Conservation (phyloP, 192 early-diverging fungal species). For the Gonapodya prolifera region DNA sequence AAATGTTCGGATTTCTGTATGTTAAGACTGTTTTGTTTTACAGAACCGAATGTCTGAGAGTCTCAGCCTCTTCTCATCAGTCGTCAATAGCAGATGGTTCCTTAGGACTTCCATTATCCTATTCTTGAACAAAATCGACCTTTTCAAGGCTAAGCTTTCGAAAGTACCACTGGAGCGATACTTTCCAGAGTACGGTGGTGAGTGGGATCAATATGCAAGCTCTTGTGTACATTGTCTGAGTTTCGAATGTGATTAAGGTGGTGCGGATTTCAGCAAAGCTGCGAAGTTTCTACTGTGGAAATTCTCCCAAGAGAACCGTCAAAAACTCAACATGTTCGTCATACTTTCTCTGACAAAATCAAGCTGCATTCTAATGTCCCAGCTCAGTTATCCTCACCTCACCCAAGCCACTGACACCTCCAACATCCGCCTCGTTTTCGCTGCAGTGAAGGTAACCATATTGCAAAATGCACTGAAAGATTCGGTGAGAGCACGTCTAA, state of each 20-base stretch:
- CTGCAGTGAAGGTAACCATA: constrained; percentile 85
- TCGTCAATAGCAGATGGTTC: constrained; percentile 90
- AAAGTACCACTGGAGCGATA: constrained; percentile 63
- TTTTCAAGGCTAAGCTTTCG: constrained; percentile 70
- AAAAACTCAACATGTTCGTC: constrained; percentile 54
- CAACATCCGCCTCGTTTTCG: constrained; percentile 80
- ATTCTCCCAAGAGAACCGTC: constrained; percentile 75
- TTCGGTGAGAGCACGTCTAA: too few species aligned
- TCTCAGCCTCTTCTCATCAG: constrained; percentile 76
- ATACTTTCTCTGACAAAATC: background rate
- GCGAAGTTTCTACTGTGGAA: constrained; percentile 79
- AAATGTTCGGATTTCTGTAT: constrained; percentile 3
- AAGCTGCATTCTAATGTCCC: background rate
- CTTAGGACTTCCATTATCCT: constrained; percentile 80
- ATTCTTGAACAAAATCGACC: constrained; percentile 89
- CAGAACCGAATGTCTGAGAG: constrained; percentile 90
- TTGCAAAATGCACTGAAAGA: constrained; percentile 57
- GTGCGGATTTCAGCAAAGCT: constrained; percentile 65
- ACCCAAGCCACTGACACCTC: constrained; percentile 87
- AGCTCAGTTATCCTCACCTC: constrained; percentile 16
- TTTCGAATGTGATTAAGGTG: too few species aligned
- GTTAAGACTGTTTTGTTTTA: background rate
- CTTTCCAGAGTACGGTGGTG: constrained; percentile 66
- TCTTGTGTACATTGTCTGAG: background rate
- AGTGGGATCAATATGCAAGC: background rate